phyloP scores from a whole-genome alignment of 2,329 filamentous ascomycete genomes.

The Penicillium sp. region DNA sequence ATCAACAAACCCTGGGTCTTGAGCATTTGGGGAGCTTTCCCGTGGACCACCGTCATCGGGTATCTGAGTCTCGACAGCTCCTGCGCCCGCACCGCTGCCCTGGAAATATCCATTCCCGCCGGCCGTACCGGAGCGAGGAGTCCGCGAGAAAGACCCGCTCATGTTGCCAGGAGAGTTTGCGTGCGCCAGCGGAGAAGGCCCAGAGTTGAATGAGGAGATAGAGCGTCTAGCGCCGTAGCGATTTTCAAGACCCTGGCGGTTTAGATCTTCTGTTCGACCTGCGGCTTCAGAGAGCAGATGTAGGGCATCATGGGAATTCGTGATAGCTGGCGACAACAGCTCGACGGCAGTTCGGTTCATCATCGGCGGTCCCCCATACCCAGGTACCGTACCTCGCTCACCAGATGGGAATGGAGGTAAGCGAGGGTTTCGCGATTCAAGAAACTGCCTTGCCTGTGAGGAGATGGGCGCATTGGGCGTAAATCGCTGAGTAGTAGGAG shows the following conservation, averaged over 20 bases:
- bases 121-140: constrained; percentile 46
- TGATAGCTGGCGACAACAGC: constrained; percentile 68
- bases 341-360: constrained; percentile 63
- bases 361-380: constrained; percentile 55
- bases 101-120: constrained; percentile 54
- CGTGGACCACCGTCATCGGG: constrained; percentile 30
- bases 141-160: constrained; percentile 38
- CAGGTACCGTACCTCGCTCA: constrained; percentile 27
- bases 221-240: constrained; percentile 42
- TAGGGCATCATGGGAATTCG: constrained; percentile 88
- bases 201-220: constrained; percentile 43
- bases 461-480: constrained; percentile 27
- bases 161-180: constrained; percentile 38
- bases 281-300: constrained; percentile 89
- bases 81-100: constrained; percentile 24
- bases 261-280: constrained; percentile 52
- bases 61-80: constrained; percentile 30
- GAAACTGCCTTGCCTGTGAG: constrained; percentile 29
- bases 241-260: constrained; percentile 53
- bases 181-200: constrained; percentile 40
- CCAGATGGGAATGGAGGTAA: constrained; percentile 29
- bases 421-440: constrained; percentile 31
- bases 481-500: constrained; percentile 30
- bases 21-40: constrained; percentile 31
- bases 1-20: constrained; percentile 53